A percentile compares a stretch with the other conserved stretches of the same genome.
These are phyloP conservation scores for Epichloe gansuensis DNA, from an alignment of 2,329 filamentous ascomycete genomes.

Conservation along the genomic window DNA sequence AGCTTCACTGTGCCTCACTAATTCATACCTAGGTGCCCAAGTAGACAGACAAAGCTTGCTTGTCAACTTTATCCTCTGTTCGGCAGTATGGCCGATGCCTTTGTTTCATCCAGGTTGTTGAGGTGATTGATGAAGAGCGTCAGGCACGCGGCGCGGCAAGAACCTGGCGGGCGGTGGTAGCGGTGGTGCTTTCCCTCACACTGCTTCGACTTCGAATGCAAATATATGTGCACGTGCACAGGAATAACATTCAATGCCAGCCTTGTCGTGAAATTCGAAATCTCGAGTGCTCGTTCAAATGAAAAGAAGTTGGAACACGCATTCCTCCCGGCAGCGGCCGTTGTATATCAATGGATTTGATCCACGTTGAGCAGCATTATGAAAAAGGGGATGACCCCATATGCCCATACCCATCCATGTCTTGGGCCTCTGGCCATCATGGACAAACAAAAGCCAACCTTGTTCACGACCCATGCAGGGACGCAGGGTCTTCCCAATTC, in stretches of 20 bases:
- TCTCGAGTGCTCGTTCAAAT: too few relatives aligned
- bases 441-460: background rate
- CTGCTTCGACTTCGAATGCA: background rate
- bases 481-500: background rate
- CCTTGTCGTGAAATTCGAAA: too few relatives aligned
- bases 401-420: background rate
- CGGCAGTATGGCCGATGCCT: too few relatives aligned
- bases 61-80: too few relatives aligned
- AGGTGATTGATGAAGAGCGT: too few relatives aligned
- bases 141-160: background rate
- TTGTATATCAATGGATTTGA: background rate
- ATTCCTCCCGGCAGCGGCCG: background rate
- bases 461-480: background rate
- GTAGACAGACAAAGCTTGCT: too few relatives aligned
- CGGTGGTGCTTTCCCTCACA: background rate
- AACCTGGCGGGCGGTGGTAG: background rate
- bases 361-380: background rate
- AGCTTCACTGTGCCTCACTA: too few relatives aligned
- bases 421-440: background rate
- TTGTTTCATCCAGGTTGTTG: too few relatives aligned
- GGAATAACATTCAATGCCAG: too few relatives aligned
- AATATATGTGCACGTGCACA: background rate
- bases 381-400: background rate
- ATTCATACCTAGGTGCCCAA: too few relatives aligned
- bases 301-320: too few relatives aligned